phyloP scores from a whole-genome alignment of 2,329 filamentous ascomycete species.

The Curvularia sp. region DNA sequence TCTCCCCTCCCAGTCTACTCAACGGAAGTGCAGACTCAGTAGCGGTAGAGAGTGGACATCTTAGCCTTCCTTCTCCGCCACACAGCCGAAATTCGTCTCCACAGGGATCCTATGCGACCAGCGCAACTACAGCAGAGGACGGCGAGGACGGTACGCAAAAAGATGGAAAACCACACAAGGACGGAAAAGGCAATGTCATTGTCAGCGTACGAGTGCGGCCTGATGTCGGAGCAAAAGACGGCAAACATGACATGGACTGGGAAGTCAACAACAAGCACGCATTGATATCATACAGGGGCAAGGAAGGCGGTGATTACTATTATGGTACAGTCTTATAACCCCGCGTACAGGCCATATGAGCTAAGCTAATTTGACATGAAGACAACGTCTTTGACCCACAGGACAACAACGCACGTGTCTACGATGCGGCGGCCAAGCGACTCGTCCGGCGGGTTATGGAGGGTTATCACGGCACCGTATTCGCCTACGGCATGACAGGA shows the following conservation, averaged over 20 bases:
- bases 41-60: slow-evolving; percentile 69
- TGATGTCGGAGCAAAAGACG: slow-evolving; percentile 70
- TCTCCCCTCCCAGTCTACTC: slow-evolving; percentile 72
- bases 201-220: slow-evolving; percentile 95
- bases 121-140: slow-evolving; percentile 85
- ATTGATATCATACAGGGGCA: slow-evolving; percentile 81
- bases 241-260: slow-evolving; percentile 82
- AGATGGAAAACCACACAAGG: slow-evolving; percentile 57
- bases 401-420: slow-evolving; percentile 93
- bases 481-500: slow-evolving; percentile 98
- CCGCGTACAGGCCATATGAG: slow-evolving; percentile 12
- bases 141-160: slow-evolving; percentile 68
- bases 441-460: slow-evolving; percentile 97
- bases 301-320: slow-evolving; percentile 83
- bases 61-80: slow-evolving; percentile 80
- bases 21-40: slow-evolving; percentile 81
- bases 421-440: slow-evolving; percentile 91
- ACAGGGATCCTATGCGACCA: slow-evolving; percentile 90
- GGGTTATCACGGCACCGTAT: slow-evolving; percentile 97
- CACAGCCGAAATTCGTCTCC: slow-evolving; percentile 92
- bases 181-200: slow-evolving; percentile 91
- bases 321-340: slow-evolving; percentile 71
- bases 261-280: slow-evolving; percentile 85
- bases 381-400: slow-evolving; percentile 96
- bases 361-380: slow-evolving; percentile 49